Evolutionary conservation across 1,139 yeast genomes (phyloP).

Genomic region (Taphrina pruni): DNA sequence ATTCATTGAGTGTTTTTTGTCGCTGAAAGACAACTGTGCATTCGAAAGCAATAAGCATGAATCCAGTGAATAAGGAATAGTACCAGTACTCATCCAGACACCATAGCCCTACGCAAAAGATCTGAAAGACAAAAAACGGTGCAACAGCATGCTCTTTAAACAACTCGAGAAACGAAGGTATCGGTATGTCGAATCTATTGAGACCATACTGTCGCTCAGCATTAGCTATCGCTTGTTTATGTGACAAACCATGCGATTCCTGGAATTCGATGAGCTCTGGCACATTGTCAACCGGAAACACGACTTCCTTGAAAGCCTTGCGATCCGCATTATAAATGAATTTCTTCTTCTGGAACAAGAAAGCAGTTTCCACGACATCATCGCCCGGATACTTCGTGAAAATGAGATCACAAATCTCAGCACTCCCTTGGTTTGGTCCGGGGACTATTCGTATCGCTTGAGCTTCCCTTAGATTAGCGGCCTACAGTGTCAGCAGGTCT

Average conservation of each 20-base stretch:
- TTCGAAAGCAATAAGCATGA: constrained; percentile 92
- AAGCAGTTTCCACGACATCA: constrained; percentile 66
- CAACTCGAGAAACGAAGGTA: constrained; percentile 87
- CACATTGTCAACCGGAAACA: constrained; percentile 69
- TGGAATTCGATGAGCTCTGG: constrained; percentile 69
- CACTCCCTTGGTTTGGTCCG: constrained; percentile 81
- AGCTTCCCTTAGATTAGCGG: constrained; percentile 34
- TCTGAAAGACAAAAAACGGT: constrained; percentile 94
- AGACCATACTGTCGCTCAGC: constrained; percentile 72
- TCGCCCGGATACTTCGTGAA: constrained; percentile 55
- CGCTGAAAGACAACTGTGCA: constrained; percentile 95
- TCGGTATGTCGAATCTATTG: constrained; percentile 90
- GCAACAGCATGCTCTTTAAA: constrained; percentile 98
- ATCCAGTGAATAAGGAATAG: constrained; percentile 84
- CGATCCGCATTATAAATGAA: constrained; percentile 69
- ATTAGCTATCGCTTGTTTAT: constrained; percentile 60
- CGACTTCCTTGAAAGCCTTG: constrained; percentile 76
- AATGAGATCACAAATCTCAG: constrained; percentile 65
- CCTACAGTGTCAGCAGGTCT: constrained; percentile 47
- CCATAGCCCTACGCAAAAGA: constrained; percentile 95
- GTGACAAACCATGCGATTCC: constrained; percentile 62
- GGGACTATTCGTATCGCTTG: constrained; percentile 74
- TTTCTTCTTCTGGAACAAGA: constrained; percentile 89
- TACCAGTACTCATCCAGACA: constrained; percentile 97
- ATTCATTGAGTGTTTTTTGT: constrained; percentile 90